Conservation (phyloP, 371 early-diverging fungal genomes). For the Choanephora cucurbitarum region DNA sequence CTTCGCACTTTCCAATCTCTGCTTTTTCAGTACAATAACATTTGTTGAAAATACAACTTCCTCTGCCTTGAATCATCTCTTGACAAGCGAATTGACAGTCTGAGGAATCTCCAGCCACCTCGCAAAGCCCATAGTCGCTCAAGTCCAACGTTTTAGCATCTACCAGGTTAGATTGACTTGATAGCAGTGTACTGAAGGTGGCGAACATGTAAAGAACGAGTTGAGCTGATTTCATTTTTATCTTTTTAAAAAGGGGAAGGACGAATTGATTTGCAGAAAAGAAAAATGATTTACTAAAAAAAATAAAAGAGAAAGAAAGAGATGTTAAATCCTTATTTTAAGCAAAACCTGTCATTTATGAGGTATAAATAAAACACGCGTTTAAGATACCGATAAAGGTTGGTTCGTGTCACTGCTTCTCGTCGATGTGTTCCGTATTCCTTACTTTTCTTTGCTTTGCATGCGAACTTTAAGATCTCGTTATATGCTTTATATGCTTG, state of each 20-base stretch:
- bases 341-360: neutral
- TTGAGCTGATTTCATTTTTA: conserved; percentile 6
- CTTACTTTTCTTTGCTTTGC: neutral
- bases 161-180: neutral
- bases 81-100: conserved; percentile 30
- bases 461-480: too few species aligned
- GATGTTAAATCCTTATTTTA: conserved; percentile 1
- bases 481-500: neutral
- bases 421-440: neutral
- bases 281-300: neutral
- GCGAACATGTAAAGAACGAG: conserved; percentile 4
- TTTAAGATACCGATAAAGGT: conserved; percentile 19
- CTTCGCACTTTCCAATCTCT: conserved; percentile 35
- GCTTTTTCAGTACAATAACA: conserved; percentile 44
- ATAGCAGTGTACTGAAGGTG: neutral
- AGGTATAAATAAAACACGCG: conserved; percentile 12
- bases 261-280: too few species aligned
- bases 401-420: conserved; percentile 24
- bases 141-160: conserved; percentile 19
- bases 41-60: conserved; percentile 36
- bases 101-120: conserved; percentile 21
- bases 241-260: too few species aligned
- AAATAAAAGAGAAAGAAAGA: neutral
- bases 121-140: conserved; percentile 23
- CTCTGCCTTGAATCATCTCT: conserved; percentile 27